These are phyloP conservation scores for Phytophthora boehmeriae DNA, from an alignment of 352 stramenopile species.

Conservation along the genomic window DNA sequence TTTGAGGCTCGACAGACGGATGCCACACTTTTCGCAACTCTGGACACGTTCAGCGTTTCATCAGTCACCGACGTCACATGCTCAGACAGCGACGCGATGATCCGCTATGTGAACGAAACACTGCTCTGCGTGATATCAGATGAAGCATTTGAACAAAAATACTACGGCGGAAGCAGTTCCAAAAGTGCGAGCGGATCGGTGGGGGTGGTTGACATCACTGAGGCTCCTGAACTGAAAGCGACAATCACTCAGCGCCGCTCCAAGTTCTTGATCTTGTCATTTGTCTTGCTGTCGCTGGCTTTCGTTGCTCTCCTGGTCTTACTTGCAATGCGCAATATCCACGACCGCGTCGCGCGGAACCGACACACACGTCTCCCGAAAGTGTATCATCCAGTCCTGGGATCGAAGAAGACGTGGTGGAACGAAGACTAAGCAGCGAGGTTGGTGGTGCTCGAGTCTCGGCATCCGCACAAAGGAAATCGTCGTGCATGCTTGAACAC, in stretches of 20 bases:
- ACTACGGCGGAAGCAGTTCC: constrained; percentile 14
- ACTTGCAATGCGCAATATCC: constrained; percentile 2
- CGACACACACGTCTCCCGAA: not conserved
- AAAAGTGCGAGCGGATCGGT: constrained; percentile 15
- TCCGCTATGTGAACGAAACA: constrained; percentile 42
- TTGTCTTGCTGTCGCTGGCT: constrained; percentile 18
- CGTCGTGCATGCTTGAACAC: too few relatives aligned
- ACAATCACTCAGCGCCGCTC: constrained; percentile 32
- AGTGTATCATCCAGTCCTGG: not conserved
- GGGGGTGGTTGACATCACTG: constrained; percentile 1
- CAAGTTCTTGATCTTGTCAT: constrained; percentile 39
- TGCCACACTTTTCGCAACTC: constrained; percentile 24
- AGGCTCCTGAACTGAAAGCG: constrained; percentile 20
- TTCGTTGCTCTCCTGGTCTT: constrained; percentile 19
- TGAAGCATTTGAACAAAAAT: constrained; percentile 41
- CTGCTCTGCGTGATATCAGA: constrained; percentile 52
- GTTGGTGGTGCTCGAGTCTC: too few relatives aligned
- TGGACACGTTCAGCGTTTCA: constrained; percentile 40
- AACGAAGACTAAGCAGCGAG: not conserved
- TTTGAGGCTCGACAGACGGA: constrained; percentile 51
- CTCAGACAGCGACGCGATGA: constrained; percentile 36
- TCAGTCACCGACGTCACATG: constrained; percentile 38
- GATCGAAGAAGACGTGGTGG: not conserved
- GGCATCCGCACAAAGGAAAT: too few relatives aligned
- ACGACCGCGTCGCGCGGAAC: not conserved